These are phyloP conservation scores for Debaryomyces sp. DNA, from an alignment of 1,139 yeast species.

Conservation along the genomic window DNA sequence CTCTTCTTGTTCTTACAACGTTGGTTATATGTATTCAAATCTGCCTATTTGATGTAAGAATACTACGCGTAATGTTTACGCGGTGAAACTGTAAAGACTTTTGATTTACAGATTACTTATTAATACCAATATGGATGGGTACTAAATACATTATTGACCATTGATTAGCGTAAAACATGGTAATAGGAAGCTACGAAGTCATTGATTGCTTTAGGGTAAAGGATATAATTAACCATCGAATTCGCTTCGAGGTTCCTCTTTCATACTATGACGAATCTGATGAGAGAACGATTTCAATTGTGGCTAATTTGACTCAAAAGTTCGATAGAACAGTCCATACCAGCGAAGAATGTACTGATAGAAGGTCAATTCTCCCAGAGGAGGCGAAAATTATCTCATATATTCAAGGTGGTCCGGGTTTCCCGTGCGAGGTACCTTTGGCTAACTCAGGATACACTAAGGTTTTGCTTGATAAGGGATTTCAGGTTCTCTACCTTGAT, in stretches of 20 bases:
- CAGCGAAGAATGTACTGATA: slow-evolving; percentile 1
- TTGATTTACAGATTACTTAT: background rate
- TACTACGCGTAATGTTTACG: slow-evolving; percentile 1
- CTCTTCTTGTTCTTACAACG: background rate
- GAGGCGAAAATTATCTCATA: slow-evolving; percentile 40
- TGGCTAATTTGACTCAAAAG: slow-evolving; percentile 39
- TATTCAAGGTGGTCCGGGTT: slow-evolving; percentile 66
- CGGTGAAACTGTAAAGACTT: background rate
- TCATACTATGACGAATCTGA: slow-evolving; percentile 18
- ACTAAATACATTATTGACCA: background rate
- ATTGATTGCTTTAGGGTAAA: slow-evolving; percentile 32
- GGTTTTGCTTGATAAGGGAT: slow-evolving; percentile 44
- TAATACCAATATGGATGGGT: background rate
- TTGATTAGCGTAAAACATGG: background rate
- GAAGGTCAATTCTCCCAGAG: slow-evolving; percentile 23
- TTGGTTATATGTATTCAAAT: background rate
- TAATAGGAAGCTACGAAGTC: slow-evolving; percentile 9
- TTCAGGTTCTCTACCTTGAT: slow-evolving; percentile 52
- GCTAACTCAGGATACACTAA: slow-evolving; percentile 37
- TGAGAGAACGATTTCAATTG: slow-evolving; percentile 27
- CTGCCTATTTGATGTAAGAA: background rate
- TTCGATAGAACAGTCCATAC: slow-evolving; percentile 23
- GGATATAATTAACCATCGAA: slow-evolving; percentile 30
- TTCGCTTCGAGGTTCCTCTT: slow-evolving; percentile 31
- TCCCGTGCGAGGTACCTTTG: slow-evolving; percentile 44